These are phyloP conservation scores for Quercus robur DNA, from an alignment of 306 rosid species.

Conservation along the genomic window DNA sequence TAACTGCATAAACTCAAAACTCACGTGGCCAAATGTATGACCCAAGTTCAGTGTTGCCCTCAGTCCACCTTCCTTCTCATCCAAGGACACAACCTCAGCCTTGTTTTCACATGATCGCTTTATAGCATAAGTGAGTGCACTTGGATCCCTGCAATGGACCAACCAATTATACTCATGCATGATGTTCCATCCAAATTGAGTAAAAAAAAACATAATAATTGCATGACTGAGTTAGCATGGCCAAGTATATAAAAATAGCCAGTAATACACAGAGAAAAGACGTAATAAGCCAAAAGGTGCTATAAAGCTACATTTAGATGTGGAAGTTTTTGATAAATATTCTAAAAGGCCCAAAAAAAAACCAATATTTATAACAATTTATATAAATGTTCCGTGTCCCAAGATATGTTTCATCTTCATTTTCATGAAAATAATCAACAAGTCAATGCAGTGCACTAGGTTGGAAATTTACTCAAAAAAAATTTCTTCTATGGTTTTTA, in stretches of 20 bases:
- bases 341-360: not conserved
- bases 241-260: not conserved
- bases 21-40: conserved; percentile 97
- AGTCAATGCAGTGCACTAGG: not conserved
- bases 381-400: conserved; percentile 4
- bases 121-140: conserved; percentile 79
- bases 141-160: conserved; percentile 69
- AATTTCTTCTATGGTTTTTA: not conserved
- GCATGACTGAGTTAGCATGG: conserved; percentile 5
- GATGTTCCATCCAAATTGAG: not conserved
- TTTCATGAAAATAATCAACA: conserved; percentile 15
- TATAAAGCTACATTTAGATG: not conserved
- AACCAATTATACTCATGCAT: not conserved
- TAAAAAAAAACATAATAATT: not conserved
- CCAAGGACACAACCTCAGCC: conserved; percentile 91
- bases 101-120: conserved; percentile 94
- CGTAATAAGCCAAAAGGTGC: not conserved
- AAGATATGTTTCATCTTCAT: conserved; percentile 5
- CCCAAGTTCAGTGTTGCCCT: conserved; percentile 96
- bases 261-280: conserved; percentile 2
- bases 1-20: conserved; percentile 26
- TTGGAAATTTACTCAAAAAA: not conserved
- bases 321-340: not conserved
- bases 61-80: conserved; percentile 95
- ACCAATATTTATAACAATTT: conserved; percentile 1